Evolutionary conservation across 345 rosid genomes (phyloP), one percentile per base, ranked within the genome.

Genomic region (Euphorbia tirucalli): DNA sequence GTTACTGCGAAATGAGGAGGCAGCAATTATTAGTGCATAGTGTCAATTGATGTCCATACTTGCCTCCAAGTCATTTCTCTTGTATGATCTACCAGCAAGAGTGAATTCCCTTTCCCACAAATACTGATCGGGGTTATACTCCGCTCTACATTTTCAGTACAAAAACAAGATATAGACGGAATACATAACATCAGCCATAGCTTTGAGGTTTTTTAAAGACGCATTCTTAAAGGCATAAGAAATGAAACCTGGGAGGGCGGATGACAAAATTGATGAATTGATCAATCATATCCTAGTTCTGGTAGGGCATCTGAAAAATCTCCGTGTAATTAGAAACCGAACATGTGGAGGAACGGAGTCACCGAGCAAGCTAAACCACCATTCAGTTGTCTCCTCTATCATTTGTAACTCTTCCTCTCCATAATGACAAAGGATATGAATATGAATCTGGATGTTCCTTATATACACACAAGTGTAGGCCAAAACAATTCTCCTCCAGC

Each of bases 181-280:
- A 10, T 22, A 46, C 41, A 35, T n/a, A 56, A 59, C 44, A 41
- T 46, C 22, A 52, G 35, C 65, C 1, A 21, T 19, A 41, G 31
- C 1, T 21, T 61, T 7, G 19, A 6, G 21, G 37, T 21, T 18
- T 35, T 27, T 16, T 16, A 46, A 61, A 72, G 56, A 62, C 48
- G 56, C 44, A 28, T 11, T 0, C 24, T 43, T 25, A 28, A 6
- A 68, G 64, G 44, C 1, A 19, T 13, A 30, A 4, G 30, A 59
- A 73, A 5, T 18, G 54, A 59, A 82, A 94, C 98, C 98, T 90
- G 66, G 99, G 99, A 79, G 99, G 99, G 61, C 99, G 93, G 80
- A 95, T 92, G 21, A 95, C 93, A 73, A 95, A 95, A 84, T 92
- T 90, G 85, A 95, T 92, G 87, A 95, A 95, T 86, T 92, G 99